Percentiles rank a stretch among this genome's conserved stretches.
phyloP scores from a whole-genome alignment of 192 early-diverging fungal species.

The Helicostylum pulchrum region DNA sequence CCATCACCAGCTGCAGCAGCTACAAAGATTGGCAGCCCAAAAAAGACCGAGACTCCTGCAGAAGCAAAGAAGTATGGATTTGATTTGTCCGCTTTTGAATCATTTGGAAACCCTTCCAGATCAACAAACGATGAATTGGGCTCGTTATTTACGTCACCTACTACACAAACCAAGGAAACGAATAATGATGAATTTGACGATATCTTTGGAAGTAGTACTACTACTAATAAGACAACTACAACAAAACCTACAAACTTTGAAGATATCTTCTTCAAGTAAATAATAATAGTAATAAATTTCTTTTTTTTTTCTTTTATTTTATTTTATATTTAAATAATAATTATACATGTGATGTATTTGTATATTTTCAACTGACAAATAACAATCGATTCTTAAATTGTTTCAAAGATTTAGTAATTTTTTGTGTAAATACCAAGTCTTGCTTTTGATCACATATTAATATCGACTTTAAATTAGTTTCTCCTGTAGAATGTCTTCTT shows the following conservation, averaged over 20 bases:
- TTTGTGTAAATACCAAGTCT: neutral
- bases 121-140: conserved; percentile 25
- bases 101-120: neutral
- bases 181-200: no score
- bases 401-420: conserved; percentile 10
- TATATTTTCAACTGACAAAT: conserved; percentile 5
- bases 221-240: no score
- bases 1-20: neutral
- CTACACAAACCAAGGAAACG: neutral
- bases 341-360: neutral
- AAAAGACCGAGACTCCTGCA: neutral
- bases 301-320: neutral
- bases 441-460: neutral
- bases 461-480: neutral
- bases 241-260: no score
- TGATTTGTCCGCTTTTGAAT: conserved; percentile 30
- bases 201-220: no score
- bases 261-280: no score
- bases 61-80: conserved; percentile 30
- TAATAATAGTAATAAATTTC: no score
- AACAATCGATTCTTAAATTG: conserved; percentile 13
- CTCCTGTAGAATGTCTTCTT: conserved; percentile 18
- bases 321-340: neutral
- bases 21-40: neutral
- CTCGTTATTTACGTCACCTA: conserved; percentile 10